Percentiles rank a stretch among this genome's conserved stretches.
These are phyloP conservation scores for Cercospora brassicicola DNA, from an alignment of 2,329 filamentous ascomycete species.

Conservation along the genomic window DNA sequence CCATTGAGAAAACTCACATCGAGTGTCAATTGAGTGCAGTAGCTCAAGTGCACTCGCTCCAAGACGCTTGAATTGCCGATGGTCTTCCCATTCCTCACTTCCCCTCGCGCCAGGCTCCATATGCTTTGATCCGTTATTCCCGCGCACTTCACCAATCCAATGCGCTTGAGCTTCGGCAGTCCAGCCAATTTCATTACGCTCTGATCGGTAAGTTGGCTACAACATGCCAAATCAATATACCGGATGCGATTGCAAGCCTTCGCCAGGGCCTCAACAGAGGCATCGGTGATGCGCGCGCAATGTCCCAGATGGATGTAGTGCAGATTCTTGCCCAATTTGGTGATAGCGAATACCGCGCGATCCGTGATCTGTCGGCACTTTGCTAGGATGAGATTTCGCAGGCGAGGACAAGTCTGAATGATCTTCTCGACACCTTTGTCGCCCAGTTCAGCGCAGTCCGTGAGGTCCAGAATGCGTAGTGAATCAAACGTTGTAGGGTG, in stretches of 20 bases:
- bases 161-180: slow-evolving; percentile 88
- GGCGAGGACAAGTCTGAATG: slow-evolving; percentile 77
- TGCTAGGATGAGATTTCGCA: slow-evolving; percentile 88
- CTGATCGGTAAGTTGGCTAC: slow-evolving; percentile 78
- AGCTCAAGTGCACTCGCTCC: slow-evolving; percentile 93
- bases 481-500: slow-evolving; percentile 65
- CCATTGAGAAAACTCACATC: slow-evolving; percentile 57
- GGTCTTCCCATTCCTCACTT: slow-evolving; percentile 45
- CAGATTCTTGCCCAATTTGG: slow-evolving; percentile 87
- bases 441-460: slow-evolving; percentile 78
- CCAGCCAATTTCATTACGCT: slow-evolving; percentile 82
- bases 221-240: slow-evolving; percentile 98
- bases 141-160: slow-evolving; percentile 91
- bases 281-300: slow-evolving; percentile 86
- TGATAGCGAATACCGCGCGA: slow-evolving; percentile 80
- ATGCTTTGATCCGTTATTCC: slow-evolving; percentile 90
- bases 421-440: slow-evolving; percentile 88
- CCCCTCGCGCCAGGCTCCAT: slow-evolving; percentile 65
- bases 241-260: slow-evolving; percentile 86
- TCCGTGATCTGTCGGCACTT: slow-evolving; percentile 95
- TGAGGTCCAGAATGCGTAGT: slow-evolving; percentile 88
- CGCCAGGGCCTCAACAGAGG: slow-evolving; percentile 80
- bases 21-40: slow-evolving; percentile 82
- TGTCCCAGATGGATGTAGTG: slow-evolving; percentile 97
- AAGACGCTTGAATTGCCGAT: slow-evolving; percentile 63